Conservation (phyloP, 176 grass and related monocot genomes). For the Lolium perenne region DNA sequence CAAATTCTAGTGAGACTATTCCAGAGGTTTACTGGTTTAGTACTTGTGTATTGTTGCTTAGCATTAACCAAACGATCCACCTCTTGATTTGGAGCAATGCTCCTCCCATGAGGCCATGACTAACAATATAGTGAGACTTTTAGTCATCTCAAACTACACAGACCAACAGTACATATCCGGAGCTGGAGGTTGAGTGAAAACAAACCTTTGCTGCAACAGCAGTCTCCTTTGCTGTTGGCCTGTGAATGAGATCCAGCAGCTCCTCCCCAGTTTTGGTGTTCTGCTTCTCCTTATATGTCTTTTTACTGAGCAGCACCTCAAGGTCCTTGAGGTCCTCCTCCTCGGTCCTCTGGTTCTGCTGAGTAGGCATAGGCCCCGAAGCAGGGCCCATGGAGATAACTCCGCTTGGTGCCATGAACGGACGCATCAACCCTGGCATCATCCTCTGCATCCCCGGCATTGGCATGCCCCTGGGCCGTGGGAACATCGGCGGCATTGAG, state of each 20-base stretch:
- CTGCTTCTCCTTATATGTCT: conserved; percentile 90
- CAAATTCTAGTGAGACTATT: neutral
- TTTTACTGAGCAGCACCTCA: conserved; percentile 81
- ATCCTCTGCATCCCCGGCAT: conserved; percentile 70
- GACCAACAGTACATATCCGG: conserved; percentile 10
- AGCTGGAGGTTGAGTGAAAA: conserved; percentile 18
- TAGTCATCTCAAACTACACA: conserved; percentile 26
- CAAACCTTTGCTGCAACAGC: conserved; percentile 98
- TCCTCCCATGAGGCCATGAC: neutral
- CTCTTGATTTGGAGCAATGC: neutral
- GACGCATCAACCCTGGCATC: conserved; percentile 67
- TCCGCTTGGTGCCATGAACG: conserved; percentile 56
- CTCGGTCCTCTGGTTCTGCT: conserved; percentile 69
- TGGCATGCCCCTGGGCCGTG: conserved; percentile 62
- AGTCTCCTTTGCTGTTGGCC: conserved; percentile 90
- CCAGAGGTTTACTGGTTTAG: neutral
- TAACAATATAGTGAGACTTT: neutral
- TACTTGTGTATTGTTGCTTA: neutral
- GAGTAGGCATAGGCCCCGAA: conserved; percentile 30
- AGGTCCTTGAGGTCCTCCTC: conserved; percentile 96
- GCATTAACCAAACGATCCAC: neutral
- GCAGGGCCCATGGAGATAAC: conserved; percentile 47
- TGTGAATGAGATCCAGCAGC: conserved; percentile 97
- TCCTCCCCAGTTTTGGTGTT: conserved; percentile 96
- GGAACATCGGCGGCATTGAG: conserved; percentile 79